These are phyloP conservation scores for Thielaviopsis musarum DNA, from an alignment of 2,329 filamentous ascomycete genomes.

Conservation along the genomic window DNA sequence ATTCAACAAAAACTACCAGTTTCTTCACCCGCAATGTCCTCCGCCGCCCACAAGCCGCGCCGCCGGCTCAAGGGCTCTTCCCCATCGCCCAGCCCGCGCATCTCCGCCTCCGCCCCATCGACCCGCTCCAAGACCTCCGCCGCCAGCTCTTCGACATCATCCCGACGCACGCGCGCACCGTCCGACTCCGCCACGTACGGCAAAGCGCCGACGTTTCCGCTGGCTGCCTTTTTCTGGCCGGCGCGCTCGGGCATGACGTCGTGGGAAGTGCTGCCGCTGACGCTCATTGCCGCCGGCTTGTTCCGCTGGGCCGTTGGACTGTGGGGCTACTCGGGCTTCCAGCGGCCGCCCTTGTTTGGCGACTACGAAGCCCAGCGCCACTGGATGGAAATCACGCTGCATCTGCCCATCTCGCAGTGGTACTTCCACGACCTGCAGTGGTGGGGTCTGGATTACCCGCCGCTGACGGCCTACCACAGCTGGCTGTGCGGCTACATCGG, in stretches of 20 bases:
- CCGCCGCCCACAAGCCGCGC: slow-evolving; percentile 42
- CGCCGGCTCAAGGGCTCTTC: slow-evolving; percentile 36
- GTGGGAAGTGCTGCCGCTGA: slow-evolving; percentile 80
- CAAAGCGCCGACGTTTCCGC: slow-evolving; percentile 60
- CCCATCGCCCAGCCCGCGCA: background rate
- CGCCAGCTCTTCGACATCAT: background rate
- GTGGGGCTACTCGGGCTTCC: slow-evolving; percentile 85
- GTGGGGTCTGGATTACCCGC: slow-evolving; percentile 97
- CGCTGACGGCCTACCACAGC: slow-evolving; percentile 94
- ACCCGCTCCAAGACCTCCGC: background rate
- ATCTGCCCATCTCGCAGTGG: slow-evolving; percentile 85
- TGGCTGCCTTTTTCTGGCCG: slow-evolving; percentile 90
- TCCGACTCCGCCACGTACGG: slow-evolving; percentile 26
- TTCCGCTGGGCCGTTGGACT: slow-evolving; percentile 86
- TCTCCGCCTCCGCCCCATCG: slow-evolving; percentile 1
- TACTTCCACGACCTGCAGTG: slow-evolving; percentile 94
- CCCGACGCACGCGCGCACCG: slow-evolving; percentile 12
- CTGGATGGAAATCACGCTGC: slow-evolving; percentile 94
- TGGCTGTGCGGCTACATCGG: slow-evolving; percentile 88
- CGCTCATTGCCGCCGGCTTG: slow-evolving; percentile 77
- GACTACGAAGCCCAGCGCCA: slow-evolving; percentile 97
- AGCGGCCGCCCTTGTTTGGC: slow-evolving; percentile 77
- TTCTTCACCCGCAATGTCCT: slow-evolving; percentile 27
- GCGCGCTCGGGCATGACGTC: slow-evolving; percentile 67
- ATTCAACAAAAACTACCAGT: background rate